These are phyloP conservation scores for Hypoxylon sp. DNA, from an alignment of 2,329 filamentous ascomycete genomes.

Conservation along the genomic window DNA sequence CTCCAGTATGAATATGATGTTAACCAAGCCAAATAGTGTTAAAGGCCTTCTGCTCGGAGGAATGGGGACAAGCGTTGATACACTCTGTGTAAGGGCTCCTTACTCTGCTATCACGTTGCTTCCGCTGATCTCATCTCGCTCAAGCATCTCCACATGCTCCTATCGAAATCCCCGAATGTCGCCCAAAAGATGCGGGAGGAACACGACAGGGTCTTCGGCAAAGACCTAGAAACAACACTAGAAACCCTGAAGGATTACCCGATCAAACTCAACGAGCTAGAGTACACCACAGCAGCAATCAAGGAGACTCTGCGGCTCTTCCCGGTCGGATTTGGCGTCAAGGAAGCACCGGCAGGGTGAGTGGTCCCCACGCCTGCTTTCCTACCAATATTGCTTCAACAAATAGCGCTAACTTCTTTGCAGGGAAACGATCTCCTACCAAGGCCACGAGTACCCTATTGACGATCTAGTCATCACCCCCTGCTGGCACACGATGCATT, in stretches of 20 bases:
- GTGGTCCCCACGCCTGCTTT: neutral
- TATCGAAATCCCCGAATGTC: constrained; percentile 45
- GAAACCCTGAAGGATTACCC: constrained; percentile 59
- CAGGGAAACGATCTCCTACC: constrained; percentile 7
- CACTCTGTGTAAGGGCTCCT: constrained; percentile 27
- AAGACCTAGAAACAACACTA: constrained; percentile 51
- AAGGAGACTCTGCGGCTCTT: constrained; percentile 64
- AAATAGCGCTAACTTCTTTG: neutral
- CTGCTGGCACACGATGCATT: constrained; percentile 18
- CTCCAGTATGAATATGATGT: neutral
- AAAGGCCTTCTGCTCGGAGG: constrained; percentile 51
- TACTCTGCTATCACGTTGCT: neutral
- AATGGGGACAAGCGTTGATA: constrained; percentile 49
- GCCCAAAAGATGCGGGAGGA: constrained; percentile 51
- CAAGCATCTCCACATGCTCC: constrained; percentile 37
- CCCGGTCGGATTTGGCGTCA: constrained; percentile 28
- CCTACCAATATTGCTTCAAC: neutral
- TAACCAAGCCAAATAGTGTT: constrained; percentile 23
- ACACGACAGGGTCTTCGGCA: constrained; percentile 51
- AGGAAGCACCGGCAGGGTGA: constrained; percentile 29
- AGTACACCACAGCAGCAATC: constrained; percentile 67
- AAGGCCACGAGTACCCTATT: constrained; percentile 16
- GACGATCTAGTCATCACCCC: constrained; percentile 9
- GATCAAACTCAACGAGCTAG: constrained; percentile 63
- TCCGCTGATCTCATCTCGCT: neutral